Base-by-base conservation (phyloP, 164 flowering plant genomes). In the Nymphaea thermarum region DNA sequence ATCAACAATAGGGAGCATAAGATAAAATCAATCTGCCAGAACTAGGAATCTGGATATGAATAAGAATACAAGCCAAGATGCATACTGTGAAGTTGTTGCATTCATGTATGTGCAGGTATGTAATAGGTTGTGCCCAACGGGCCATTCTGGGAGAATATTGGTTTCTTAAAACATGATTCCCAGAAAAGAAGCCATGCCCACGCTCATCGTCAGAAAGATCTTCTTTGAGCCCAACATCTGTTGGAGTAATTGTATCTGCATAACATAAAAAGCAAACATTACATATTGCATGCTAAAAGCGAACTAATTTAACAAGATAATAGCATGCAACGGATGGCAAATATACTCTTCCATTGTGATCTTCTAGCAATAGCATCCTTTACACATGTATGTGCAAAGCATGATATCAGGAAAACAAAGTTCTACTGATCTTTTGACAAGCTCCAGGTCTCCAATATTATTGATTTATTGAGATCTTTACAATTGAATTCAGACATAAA, bases 71-170 rank as follows among this genome's bases (percentile, higher is more conserved):
- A 44, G 6, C 4, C 44, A 15, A 44, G 44, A 43, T 51, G 59
- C 82, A 78, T 80, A 86, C 98, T 68, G 93, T 88, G 76, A 94
- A 94, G 74, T 76, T 80, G 60, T 85, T 82, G 74, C 83, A 79
- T 72, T 91, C 96, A 73, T 83, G 72, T 67, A 94, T 70, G 71
- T 88, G 89, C 72, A 94, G 14, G 71, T 80, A 94, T 53, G 97
- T 91, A 67, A 94, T 88, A 43, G 98, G 98, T 73, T 87, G 97
- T 68, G 95, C 86, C 97, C 93, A 91, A 71, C 93, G 80, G 71
- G 85, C 81, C 51, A 72, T 82, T 61, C 93, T 79, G 63, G 51
- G 43, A 14, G 74, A 72, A 2, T 42, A 66, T 43, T 72, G 44
- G 61, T 66, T 67, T 47, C 74, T 81, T 53, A 86, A 78, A 61